These are phyloP conservation scores for Kappamyces sp. DNA, from an alignment of 192 early-diverging fungal genomes.

Conservation along the genomic window DNA sequence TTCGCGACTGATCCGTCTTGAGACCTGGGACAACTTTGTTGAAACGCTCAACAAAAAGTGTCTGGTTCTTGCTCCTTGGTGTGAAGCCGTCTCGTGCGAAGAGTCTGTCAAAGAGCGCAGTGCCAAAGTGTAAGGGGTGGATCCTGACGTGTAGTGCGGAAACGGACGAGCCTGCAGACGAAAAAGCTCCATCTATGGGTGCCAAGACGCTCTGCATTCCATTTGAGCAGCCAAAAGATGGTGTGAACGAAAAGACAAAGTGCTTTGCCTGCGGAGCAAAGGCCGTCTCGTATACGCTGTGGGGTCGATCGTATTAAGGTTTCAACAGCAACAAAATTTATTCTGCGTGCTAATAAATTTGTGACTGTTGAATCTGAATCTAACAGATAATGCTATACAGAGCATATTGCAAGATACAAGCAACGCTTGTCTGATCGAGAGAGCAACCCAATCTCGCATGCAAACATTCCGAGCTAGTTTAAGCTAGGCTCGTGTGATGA, in stretches of 20 bases:
- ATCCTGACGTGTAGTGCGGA: constrained; percentile 17
- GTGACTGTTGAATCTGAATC: neutral
- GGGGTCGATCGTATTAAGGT: constrained; percentile 49
- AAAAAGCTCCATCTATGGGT: constrained; percentile 98
- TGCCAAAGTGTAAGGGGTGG: constrained; percentile 53
- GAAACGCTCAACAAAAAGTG: constrained; percentile 82
- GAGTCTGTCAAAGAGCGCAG: constrained; percentile 93
- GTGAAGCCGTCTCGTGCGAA: constrained; percentile 84
- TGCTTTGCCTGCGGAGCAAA: constrained; percentile 62
- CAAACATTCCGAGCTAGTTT: constrained; percentile 2
- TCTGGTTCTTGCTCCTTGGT: constrained; percentile 90
- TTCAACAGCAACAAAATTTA: neutral
- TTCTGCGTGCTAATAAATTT: neutral
- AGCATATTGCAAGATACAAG: neutral
- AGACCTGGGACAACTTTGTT: constrained; percentile 92
- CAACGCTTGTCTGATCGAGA: neutral
- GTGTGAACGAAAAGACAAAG: constrained; percentile 63
- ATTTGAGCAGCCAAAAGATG: constrained; percentile 84
- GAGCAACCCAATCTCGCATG: constrained; percentile 1
- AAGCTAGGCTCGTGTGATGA: neutral
- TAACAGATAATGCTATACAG: neutral
- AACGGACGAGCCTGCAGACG: constrained; percentile 74
- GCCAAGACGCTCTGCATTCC: constrained; percentile 99
- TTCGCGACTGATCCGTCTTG: constrained; percentile 65
- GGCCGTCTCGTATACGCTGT: constrained; percentile 48